Evolutionary conservation across 495 filamentous ascomycete genomes (phyloP), one percentile per base, ranked within the genome.

Genomic region (Aspergillus diversus): DNA sequence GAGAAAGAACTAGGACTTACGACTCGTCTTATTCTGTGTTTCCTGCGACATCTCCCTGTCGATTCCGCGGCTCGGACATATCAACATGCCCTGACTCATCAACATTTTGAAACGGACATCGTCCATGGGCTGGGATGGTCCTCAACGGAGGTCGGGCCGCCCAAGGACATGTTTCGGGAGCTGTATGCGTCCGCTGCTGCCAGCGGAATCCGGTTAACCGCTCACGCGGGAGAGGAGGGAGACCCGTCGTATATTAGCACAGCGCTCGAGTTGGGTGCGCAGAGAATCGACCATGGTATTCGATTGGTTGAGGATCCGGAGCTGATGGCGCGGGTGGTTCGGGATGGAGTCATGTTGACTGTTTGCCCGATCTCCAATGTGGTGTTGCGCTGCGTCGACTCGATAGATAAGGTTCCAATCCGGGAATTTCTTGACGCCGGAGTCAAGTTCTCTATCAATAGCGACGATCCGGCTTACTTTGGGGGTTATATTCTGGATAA

Each of bases 381-480:
- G 7, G 78, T 80, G 62, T 67, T 93, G 61, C 75, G 79, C 37
- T 88, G 85, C 63, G 86, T 90, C 4, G 52, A 73, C 27, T 74
- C 74, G 21, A 75, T 92, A 12, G 71, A 71, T 8, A 77, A 90
- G 35, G 73, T 90, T 11, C 90, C 90, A 0, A 80, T 92, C 37
- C 77, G 88, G 31, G 77, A 65, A 51, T 89, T 92, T 65, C 66
- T 93, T 51, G 85, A 89, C 69, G 77, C 76, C 4, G 88, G 87
- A 0, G 86, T 91, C 34, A 82, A 75, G 69, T 90, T 91, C 64
- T 87, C 85, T 9, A 84, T 91, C 59, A 90, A 90, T 64, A 89
- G 87, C 68, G 89, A 94, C 69, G 90, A 93, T 70, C 90, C 90
- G 51, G 90, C 89, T 9, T 94, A 93, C 72, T 93, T 93, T 79